These are phyloP conservation scores for Talaromyces sp. DNA, from an alignment of 2,329 filamentous ascomycete genomes.

Conservation along the genomic window DNA sequence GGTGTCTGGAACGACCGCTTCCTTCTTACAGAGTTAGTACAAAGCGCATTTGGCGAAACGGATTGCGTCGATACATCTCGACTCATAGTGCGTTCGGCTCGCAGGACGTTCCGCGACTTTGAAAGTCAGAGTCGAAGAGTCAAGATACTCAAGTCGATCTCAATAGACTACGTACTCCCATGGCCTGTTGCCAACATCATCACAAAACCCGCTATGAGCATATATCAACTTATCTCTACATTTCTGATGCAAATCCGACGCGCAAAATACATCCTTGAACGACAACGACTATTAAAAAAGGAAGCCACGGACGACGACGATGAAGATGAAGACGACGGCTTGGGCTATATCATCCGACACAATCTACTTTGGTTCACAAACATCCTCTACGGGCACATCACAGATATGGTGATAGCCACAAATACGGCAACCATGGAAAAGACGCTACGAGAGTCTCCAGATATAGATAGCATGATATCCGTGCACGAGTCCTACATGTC, in stretches of 20 bases:
- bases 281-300: conserved; percentile 41
- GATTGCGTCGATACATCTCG: conserved; percentile 58
- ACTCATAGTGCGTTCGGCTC: conserved; percentile 57
- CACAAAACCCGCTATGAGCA: conserved; percentile 59
- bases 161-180: conserved; percentile 65
- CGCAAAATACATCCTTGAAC: conserved; percentile 65
- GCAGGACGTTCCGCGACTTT: conserved; percentile 44
- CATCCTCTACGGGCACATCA: conserved; percentile 72
- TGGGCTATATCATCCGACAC: conserved; percentile 57
- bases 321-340: conserved; percentile 37
- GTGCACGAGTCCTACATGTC: conserved; percentile 65
- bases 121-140: conserved; percentile 59
- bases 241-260: conserved; percentile 76
- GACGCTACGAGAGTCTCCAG: conserved; percentile 60
- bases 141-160: conserved; percentile 61
- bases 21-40: conserved; percentile 72
- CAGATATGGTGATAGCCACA: conserved; percentile 67
- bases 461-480: conserved; percentile 77
- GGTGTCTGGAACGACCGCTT: conserved; percentile 76
- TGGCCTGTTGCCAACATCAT: conserved; percentile 71
- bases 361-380: conserved; percentile 76
- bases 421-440: conserved; percentile 57
- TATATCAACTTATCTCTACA: conserved; percentile 71
- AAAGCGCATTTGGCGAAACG: conserved; percentile 63
- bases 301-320: conserved; percentile 34